These are phyloP conservation scores for Yarrowia bubula DNA, from an alignment of 805 yeast genomes.

Conservation along the genomic window DNA sequence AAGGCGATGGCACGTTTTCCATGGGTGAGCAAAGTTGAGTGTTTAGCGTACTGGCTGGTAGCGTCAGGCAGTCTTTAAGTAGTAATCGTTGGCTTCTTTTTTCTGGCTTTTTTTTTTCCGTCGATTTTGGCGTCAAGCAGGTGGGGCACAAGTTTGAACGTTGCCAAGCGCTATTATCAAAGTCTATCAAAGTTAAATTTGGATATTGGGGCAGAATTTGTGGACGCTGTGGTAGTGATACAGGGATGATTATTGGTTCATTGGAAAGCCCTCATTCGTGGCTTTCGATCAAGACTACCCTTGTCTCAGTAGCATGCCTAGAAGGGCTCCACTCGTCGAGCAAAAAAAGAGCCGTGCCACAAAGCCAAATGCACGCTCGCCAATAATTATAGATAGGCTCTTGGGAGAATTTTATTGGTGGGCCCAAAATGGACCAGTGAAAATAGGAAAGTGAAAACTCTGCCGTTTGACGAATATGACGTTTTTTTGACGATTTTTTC, in stretches of 20 bases:
- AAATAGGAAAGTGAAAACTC: background rate
- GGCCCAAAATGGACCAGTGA: background rate
- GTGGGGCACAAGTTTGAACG: background rate
- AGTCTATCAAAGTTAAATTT: background rate
- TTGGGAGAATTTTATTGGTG: background rate
- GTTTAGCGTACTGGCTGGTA: background rate
- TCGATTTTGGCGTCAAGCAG: background rate
- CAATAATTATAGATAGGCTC: background rate
- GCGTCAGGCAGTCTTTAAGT: background rate
- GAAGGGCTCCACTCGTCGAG: no score
- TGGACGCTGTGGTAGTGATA: no score
- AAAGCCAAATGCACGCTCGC: background rate
- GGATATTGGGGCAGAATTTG: no score
- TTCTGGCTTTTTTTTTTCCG: background rate
- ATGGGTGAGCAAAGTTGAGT: background rate
- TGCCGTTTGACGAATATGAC: background rate
- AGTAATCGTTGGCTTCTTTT: background rate
- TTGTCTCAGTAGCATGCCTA: no score
- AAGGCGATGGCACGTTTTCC: constrained; percentile 20
- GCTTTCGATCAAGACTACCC: no score
- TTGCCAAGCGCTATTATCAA: constrained; percentile 25
- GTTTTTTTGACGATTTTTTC: background rate
- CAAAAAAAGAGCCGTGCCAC: background rate
- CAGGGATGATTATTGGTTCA: no score
- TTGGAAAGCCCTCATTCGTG: no score